Conservation (phyloP, 371 early-diverging fungal genomes). For the Haplosporangium sp. region DNA sequence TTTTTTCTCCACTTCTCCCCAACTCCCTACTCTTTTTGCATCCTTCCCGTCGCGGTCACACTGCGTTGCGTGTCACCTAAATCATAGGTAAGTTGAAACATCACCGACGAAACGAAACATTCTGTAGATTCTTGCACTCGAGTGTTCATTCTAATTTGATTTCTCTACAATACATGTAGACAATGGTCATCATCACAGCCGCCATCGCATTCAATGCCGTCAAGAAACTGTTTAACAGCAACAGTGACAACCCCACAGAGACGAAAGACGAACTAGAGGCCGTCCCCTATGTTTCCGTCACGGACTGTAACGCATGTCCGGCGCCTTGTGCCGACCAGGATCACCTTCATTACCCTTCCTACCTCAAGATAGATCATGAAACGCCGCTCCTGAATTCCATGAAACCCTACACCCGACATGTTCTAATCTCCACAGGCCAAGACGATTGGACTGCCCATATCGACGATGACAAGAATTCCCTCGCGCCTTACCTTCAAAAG, state of each 20-base stretch:
- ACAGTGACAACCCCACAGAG: conserved; percentile 2
- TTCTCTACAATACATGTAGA: background rate
- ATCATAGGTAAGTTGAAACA: too few relatives aligned
- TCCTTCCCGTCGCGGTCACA: background rate
- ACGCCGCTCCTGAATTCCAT: conserved; percentile 68
- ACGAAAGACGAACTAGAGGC: background rate
- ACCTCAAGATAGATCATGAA: conserved; percentile 70
- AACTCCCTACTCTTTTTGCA: background rate
- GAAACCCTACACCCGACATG: conserved; percentile 78
- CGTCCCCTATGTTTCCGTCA: conserved; percentile 35
- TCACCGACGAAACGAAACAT: too few relatives aligned
- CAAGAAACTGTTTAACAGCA: conserved; percentile 23
- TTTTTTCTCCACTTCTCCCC: background rate
- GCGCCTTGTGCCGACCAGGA: conserved; percentile 60
- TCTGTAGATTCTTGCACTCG: background rate
- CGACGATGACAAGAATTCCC: conserved; percentile 65
- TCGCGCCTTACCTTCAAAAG: conserved; percentile 51
- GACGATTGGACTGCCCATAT: conserved; percentile 72
- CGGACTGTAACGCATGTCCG: conserved; percentile 60
- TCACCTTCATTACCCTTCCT: conserved; percentile 73
- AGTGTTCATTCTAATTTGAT: background rate
- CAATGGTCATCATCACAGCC: conserved; percentile 43
- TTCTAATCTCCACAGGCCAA: conserved; percentile 73
- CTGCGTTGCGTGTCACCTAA: background rate
- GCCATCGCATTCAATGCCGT: conserved; percentile 39